These are phyloP conservation scores for Coniochaeta sp. DNA, from an alignment of 2,329 filamentous ascomycete species.

Conservation along the genomic window DNA sequence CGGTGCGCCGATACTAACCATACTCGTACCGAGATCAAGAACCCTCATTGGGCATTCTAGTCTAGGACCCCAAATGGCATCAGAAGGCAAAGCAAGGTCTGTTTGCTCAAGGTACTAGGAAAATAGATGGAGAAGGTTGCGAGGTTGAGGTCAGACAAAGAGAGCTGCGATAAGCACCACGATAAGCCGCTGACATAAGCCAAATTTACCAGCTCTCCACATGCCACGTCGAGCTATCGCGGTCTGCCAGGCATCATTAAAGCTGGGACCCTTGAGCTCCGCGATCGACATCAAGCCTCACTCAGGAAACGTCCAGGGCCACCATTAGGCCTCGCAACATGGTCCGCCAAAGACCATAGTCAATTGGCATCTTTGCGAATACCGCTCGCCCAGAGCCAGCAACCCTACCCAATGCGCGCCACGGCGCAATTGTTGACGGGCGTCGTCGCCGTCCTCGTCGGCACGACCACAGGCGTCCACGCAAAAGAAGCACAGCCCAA, in stretches of 20 bases:
- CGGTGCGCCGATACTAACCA: too few species aligned
- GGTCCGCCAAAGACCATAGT: neutral
- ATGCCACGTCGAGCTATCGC: neutral
- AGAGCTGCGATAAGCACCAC: neutral
- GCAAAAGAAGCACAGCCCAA: neutral
- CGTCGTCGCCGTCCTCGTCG: neutral
- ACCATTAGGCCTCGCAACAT: neutral
- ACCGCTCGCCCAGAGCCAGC: neutral
- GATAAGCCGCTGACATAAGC: neutral
- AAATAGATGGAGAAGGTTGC: too few species aligned
- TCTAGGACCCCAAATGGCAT: too few species aligned
- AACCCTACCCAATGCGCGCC: neutral
- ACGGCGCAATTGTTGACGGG: neutral
- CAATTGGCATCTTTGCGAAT: neutral
- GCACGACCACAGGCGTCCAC: neutral
- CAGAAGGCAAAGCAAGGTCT: too few species aligned
- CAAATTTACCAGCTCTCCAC: neutral
- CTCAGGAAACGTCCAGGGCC: neutral
- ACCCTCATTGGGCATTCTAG: too few species aligned
- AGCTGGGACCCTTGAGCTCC: neutral
- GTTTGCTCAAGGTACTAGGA: too few species aligned
- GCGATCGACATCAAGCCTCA: neutral
- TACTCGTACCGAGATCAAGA: too few species aligned
- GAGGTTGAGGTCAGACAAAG: too few species aligned
- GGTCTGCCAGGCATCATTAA: too few species aligned